These are phyloP conservation scores for Solanum pennellii DNA, from an alignment of 257 asterid species.

Conservation along the genomic window DNA sequence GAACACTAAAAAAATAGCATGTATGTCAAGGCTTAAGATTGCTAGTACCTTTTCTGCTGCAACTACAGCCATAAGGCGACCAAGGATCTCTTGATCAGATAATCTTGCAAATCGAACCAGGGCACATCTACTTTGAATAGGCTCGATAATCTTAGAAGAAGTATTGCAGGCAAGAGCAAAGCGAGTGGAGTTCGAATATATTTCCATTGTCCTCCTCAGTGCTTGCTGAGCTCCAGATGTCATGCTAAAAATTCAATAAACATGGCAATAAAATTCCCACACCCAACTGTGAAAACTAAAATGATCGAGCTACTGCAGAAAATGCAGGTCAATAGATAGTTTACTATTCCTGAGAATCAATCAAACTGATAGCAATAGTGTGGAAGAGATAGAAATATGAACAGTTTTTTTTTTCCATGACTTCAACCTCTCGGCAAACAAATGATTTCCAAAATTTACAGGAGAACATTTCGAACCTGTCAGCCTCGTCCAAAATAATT, in stretches of 20 bases:
- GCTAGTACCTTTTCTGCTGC: slow-evolving; percentile 75
- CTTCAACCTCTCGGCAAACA: background rate
- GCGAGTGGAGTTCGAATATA: slow-evolving; percentile 87
- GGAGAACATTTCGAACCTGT: slow-evolving; percentile 48
- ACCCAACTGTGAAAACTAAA: background rate
- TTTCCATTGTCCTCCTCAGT: slow-evolving; percentile 97
- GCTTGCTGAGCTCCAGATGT: slow-evolving; percentile 99
- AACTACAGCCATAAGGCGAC: slow-evolving; percentile 87
- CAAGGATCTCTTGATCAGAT: slow-evolving; percentile 93
- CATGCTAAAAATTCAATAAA: slow-evolving; percentile 54
- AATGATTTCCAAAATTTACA: background rate
- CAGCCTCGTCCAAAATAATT: slow-evolving; percentile 90
- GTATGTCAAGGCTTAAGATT: background rate
- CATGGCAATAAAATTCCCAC: slow-evolving; percentile 2
- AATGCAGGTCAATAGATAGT: background rate
- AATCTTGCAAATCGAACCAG: slow-evolving; percentile 84
- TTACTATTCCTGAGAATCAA: background rate
- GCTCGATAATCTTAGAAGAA: slow-evolving; percentile 86
- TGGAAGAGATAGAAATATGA: background rate
- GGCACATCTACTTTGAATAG: slow-evolving; percentile 97
- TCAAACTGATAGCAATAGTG: background rate
- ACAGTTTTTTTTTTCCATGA: background rate
- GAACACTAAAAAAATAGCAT: background rate
- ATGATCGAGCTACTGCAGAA: background rate
- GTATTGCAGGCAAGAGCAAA: slow-evolving; percentile 97